Base-by-base conservation (phyloP, 345 rosid species). In the Mercurialis annua region DNA sequence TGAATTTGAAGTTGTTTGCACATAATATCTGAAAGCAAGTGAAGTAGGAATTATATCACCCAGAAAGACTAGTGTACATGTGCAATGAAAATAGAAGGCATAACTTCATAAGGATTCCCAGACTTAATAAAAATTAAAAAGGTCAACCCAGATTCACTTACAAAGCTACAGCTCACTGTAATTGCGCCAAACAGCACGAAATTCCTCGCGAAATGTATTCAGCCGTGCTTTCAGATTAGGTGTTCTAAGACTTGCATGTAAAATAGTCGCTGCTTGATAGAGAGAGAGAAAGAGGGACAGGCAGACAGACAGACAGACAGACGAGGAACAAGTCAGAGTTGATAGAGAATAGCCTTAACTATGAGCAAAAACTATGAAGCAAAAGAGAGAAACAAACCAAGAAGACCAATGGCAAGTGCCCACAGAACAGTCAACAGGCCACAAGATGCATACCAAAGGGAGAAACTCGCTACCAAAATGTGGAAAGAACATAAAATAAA, bases 121-220 rank as follows among this genome's bases (percentile, higher is more conserved):
- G 51, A 33, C 9, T 61, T 51, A 24, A 17, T 7, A 61, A 61
- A 31, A 60, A 42, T n/a, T n/a, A n/a, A n/a, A n/a, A n/a, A n/a
- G n/a, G 14, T 60, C 55, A 21, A 64, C 59, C 27, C 57, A 63
- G 24, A 36, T 12, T 29, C 57, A 65, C 83, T 48, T 33, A 78
- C 81, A 54, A 71, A 71, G 60, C 87, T 91, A 94, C 79, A 94
- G 92, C 64, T 91, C 99, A 52, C 95, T 92, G 78, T 92, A 89
- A 83, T 92, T 89, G 73, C 96, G 96, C 99, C 99, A 94, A 49
- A 94, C 99, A 23, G 88, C 83, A 77, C 97, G 93, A 66, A 94
- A 94, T 70, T 94, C 99, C 80, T 94, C 98, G 6, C 98, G 84
- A 78, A 94, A 92, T 59, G 97, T 94, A 78, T 92, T 88, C 68